Percentiles rank a stretch among this genome's conserved stretches.
Evolutionary conservation across 2,329 filamentous ascomycete species (phyloP).

Genomic region (Podosphaera xanthii): DNA sequence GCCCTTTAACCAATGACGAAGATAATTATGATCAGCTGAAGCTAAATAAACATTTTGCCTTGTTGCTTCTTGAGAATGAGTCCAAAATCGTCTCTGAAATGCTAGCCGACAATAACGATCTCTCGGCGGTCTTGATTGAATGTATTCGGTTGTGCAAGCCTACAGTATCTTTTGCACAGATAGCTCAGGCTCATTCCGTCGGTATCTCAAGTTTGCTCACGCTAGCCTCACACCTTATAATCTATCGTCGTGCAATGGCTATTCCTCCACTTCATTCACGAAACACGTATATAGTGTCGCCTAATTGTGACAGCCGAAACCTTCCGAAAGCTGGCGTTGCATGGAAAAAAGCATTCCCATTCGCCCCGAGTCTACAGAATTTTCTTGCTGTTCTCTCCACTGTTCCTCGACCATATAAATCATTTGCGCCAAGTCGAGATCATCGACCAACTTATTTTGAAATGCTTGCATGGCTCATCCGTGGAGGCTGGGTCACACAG

Average conservation of each 20-base stretch:
- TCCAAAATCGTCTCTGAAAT: slow-evolving; percentile 51
- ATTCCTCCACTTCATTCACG: slow-evolving; percentile 77
- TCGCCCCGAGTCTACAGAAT: slow-evolving; percentile 60
- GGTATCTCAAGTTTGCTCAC: slow-evolving; percentile 62
- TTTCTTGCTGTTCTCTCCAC: slow-evolving; percentile 70
- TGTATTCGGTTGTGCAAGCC: slow-evolving; percentile 56
- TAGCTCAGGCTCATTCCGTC: slow-evolving; percentile 48
- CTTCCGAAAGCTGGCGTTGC: slow-evolving; percentile 44
- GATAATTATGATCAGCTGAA: slow-evolving; percentile 40
- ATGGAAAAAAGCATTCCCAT: slow-evolving; percentile 62
- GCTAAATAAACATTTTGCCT: slow-evolving; percentile 65
- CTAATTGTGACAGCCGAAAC: slow-evolving; percentile 58
- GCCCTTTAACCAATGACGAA: slow-evolving; percentile 48
- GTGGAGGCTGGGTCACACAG: slow-evolving; percentile 83
- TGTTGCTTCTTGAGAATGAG: slow-evolving; percentile 69
- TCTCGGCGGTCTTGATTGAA: slow-evolving; percentile 56
- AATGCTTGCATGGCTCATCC: slow-evolving; percentile 81
- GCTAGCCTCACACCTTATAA: slow-evolving; percentile 80
- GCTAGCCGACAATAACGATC: slow-evolving; percentile 51
- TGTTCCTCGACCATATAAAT: slow-evolving; percentile 60
- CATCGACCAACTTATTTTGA: slow-evolving; percentile 74
- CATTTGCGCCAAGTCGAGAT: slow-evolving; percentile 65
- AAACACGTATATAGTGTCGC: slow-evolving; percentile 78
- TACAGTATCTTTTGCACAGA: slow-evolving; percentile 45
- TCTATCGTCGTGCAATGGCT: slow-evolving; percentile 81